Percentiles rank a stretch among this genome's conserved stretches.
These are phyloP conservation scores for Penicillium sp. DNA, from an alignment of 2,329 filamentous ascomycete genomes.

Conservation along the genomic window DNA sequence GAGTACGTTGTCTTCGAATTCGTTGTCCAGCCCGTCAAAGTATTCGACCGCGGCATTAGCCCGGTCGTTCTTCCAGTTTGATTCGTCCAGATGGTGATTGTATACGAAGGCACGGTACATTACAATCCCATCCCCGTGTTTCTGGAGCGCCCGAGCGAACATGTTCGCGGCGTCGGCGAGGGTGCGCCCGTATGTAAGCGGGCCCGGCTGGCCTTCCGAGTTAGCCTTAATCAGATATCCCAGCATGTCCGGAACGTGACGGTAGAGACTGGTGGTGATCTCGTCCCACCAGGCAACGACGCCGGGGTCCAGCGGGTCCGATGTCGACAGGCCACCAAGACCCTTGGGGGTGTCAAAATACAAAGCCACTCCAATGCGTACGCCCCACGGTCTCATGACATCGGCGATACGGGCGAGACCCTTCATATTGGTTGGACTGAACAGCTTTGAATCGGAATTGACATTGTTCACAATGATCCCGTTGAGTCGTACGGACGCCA, in stretches of 20 bases:
- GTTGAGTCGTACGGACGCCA: slow-evolving; percentile 70
- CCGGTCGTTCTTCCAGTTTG: slow-evolving; percentile 69
- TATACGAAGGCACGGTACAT: slow-evolving; percentile 78
- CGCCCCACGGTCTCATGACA: slow-evolving; percentile 68
- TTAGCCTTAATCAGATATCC: slow-evolving; percentile 75
- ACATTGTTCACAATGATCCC: slow-evolving; percentile 73
- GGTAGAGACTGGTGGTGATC: slow-evolving; percentile 64
- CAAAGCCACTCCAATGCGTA: slow-evolving; percentile 68
- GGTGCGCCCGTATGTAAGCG: slow-evolving; percentile 71
- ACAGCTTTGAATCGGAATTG: slow-evolving; percentile 66
- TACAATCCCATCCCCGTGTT: slow-evolving; percentile 62
- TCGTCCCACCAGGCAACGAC: slow-evolving; percentile 69
- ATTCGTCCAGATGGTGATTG: slow-evolving; percentile 60
- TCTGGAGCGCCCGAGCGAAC: slow-evolving; percentile 64
- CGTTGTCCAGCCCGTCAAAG: slow-evolving; percentile 66
- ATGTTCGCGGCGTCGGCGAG: slow-evolving; percentile 71
- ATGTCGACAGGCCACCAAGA: slow-evolving; percentile 63
- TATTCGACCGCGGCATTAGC: slow-evolving; percentile 73
- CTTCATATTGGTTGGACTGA: slow-evolving; percentile 62
- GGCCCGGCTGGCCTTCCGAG: slow-evolving; percentile 73
- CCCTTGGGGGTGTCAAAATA: slow-evolving; percentile 69
- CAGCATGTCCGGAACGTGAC: slow-evolving; percentile 67
- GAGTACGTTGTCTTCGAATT: slow-evolving; percentile 73
- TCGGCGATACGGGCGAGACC: slow-evolving; percentile 68
- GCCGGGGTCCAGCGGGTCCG: slow-evolving; percentile 65